Base-by-base conservation (phyloP, 2,329 filamentous ascomycete genomes). In the Aureobasidium sp. region DNA sequence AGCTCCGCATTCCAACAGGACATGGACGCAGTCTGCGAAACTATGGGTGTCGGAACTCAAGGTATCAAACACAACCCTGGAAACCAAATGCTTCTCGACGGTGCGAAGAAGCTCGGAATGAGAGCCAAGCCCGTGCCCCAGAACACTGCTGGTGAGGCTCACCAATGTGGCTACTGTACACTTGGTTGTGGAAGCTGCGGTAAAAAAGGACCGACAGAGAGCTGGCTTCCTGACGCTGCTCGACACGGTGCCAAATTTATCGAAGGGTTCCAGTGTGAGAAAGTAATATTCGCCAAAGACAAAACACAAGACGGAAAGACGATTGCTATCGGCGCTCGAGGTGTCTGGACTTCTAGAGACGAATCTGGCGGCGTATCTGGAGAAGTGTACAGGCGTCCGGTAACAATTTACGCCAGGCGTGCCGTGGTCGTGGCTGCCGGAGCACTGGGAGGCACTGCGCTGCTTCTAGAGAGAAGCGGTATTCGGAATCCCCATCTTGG, bases 401-500 rank as follows among this genome's bases (percentile, higher is more conserved):
- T 96, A 8, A 77, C 85, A 42, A 81, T 96, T 68, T 88, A 82
- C 67, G 90, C 91, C 1, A 90, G 89, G 73, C 87, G 85, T 68
- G 61, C 61, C 21, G 88, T 95, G 11, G 83, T 96, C 49, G 74
- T 95, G n/a, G 84, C 89, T 0, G 83, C 82, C 25, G 92, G 93
- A 4, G 83, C 87, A 0, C 75, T 96, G 59, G 58, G 49, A 25
- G 85, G 89, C 68, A 91, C 84, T 46, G 92, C 93, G 0, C 71
- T 93, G 1, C 71, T 96, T 1, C 78, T 97, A 45, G 76, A 85
- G 65, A 86, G 87, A 53, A 95, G 90, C 62, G 90, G 90, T 1
- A 73, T 96, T 53, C 86, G 82, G 77, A 96, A 95, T 70, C 79
- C 80, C 4, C 86, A 96, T 60, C 87, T 96, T 64, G 93, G 93